Base-by-base conservation (phyloP, 2,329 filamentous ascomycete genomes). In the Emericellopsis atlantica region DNA sequence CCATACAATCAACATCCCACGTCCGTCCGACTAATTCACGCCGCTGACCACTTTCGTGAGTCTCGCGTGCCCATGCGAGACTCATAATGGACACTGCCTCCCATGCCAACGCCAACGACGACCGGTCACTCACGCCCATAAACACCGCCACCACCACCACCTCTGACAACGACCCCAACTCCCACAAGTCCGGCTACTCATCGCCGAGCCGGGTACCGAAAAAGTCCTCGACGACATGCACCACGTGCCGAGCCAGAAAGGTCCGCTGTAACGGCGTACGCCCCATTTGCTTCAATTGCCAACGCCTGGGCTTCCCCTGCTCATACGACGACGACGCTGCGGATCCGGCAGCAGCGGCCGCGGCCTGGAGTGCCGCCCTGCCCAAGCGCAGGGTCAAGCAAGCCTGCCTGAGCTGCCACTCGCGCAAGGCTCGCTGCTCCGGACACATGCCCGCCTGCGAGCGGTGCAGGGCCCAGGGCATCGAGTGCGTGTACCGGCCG, bases 371-470 rank as follows among this genome's bases (percentile, higher is more conserved):
- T 29, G 54, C 65, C 39, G 57, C 62, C n/a, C 51, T 73, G 39
- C 68, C 72, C 6, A 60, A 71, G 33, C 66, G 72, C 32, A 69
- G 73, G 18, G 73, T 74, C 35, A 65, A 72, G 36, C 65, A 74
- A 53, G 73, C 73, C 23, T 77, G 73, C 48, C 62, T 70, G 49
- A 73, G 66, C 50, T 77, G 73, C 53, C 73, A 77, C 46, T 67
- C 69, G 29, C 64, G 72, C 48, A 77, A 77, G 51, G 73, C 73
- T 24, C 62, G 72, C 38, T 77, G 73, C 56, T 75, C 68, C 40
- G 73, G 73, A n/a, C 67, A 74, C 46, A 60, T 68, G 39, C 73
- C 72, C 4, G 64, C 67, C 40, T 77, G 73, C 49, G 69, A 74
- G 39, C 61, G 60, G 16, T 64, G 61, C 32, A 67, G 67, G 18